These are phyloP conservation scores for Pulveroboletus sp. DNA, from an alignment of 768 basidiomycete genomes.

Conservation along the genomic window DNA sequence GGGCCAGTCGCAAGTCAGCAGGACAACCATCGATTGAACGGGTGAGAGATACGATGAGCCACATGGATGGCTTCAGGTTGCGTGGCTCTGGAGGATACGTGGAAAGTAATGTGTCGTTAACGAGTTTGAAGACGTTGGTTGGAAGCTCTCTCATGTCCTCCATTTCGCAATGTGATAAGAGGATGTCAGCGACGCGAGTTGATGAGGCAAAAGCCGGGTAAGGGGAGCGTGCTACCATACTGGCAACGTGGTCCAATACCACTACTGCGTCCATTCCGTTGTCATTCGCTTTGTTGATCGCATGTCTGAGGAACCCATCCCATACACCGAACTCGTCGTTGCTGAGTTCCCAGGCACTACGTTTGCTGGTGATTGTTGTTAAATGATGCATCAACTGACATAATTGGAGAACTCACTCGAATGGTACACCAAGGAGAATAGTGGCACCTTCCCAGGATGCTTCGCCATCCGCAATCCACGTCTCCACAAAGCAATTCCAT, in stretches of 20 bases:
- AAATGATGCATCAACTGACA: slow-evolving; percentile 2
- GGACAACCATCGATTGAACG: slow-evolving; percentile 56
- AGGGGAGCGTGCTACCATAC: slow-evolving; percentile 39
- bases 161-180: slow-evolving; percentile 53
- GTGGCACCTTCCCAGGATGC: slow-evolving; percentile 53
- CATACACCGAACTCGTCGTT: slow-evolving; percentile 55
- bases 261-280: slow-evolving; percentile 49
- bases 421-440: slow-evolving; percentile 55
- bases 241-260: slow-evolving; percentile 57
- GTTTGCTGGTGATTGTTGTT: slow-evolving; percentile 28
- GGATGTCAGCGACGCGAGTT: slow-evolving; percentile 56
- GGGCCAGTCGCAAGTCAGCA: slow-evolving; percentile 37
- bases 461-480: slow-evolving; percentile 47
- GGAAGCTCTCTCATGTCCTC: slow-evolving; percentile 52
- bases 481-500: slow-evolving; percentile 55
- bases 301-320: slow-evolving; percentile 52
- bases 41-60: slow-evolving; percentile 58
- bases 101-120: slow-evolving; percentile 54
- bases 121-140: slow-evolving; percentile 49
- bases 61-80: slow-evolving; percentile 51
- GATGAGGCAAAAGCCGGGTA: slow-evolving; percentile 40
- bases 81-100: slow-evolving; percentile 64
- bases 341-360: slow-evolving; percentile 48
- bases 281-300: slow-evolving; percentile 56
- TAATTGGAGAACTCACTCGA: slow-evolving; percentile 44